Evolutionary conservation across 2,329 filamentous ascomycete genomes (phyloP), one percentile per base, ranked within the genome.

Genomic region (Pyrenochaeta sp.): DNA sequence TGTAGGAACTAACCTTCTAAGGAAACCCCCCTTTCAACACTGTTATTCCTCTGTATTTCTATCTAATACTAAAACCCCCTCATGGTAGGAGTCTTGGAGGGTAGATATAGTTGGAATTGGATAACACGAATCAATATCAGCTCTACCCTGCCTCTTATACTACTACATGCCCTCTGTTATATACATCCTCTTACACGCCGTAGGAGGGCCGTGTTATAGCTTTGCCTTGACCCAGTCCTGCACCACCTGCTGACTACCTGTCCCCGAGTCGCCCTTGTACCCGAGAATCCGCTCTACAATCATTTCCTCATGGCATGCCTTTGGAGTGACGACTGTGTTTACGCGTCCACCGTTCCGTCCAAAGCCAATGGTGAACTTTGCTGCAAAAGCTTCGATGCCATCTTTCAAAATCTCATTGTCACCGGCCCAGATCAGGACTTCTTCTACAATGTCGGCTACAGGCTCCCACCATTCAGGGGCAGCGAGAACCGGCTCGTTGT

Each of bases 401-500:
- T 86, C 85, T 30, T 85, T 71, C 21, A 88, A 56, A 12, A 86
- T 75, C 72, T 88, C 86, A 43, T 82, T 79, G 1, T 75, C 80
- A 0, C 86, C 86, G 1, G 76, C 82, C 57, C 81, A 80, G 4
- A 88, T 75, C 20, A 86, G 63, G 1, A 87, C 74, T 36, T 81
- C 76, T 17, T 77, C 72, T 2, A 84, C 70, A 2, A 75, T 56
- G 30, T 69, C 77, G 0, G 79, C 75, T 11, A 84, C 73, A 2
- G 74, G 77, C 9, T 76, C 64, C 78, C 83, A 88, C 85, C 85
- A 88, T 1, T 78, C 75, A 3, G 75, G 49, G 1, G 79, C 74
- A 1, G 84, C 85, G 7, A 66, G 49, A 1, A 73, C 72, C 0
- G 85, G 75, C 64, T 87, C 82, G 27, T 77, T 85, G 63, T 87